Conservation (phyloP, 2,329 filamentous ascomycete species). For the Sclerotiophoma versabilis region DNA sequence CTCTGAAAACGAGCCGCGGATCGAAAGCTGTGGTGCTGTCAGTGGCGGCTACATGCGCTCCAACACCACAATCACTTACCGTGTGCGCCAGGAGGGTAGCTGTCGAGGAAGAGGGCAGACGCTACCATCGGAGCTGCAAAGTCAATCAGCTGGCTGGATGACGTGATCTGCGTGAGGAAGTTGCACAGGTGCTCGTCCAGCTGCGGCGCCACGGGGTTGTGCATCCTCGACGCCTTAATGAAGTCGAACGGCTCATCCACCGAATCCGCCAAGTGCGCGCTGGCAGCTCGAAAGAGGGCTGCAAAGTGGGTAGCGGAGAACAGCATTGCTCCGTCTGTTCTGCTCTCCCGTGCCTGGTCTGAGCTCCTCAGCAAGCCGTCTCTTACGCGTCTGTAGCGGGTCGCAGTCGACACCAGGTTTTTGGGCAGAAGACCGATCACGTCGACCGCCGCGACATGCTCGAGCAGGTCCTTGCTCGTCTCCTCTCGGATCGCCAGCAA, state of each 20-base stretch:
- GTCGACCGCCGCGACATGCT: neutral
- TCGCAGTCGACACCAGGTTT: neutral
- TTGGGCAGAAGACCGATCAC: neutral
- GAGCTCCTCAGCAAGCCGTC: neutral
- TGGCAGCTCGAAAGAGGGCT: neutral
- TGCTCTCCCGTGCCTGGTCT: neutral
- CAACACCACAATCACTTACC: neutral
- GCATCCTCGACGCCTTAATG: neutral
- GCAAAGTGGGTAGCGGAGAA: neutral
- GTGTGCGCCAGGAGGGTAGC: conserved; percentile 25
- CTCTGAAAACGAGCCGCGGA: neutral
- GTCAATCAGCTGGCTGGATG: conserved; percentile 12
- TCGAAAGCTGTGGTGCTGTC: neutral
- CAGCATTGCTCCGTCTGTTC: neutral
- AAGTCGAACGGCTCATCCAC: neutral
- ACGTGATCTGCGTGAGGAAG: conserved; percentile 25
- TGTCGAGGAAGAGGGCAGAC: conserved; percentile 34
- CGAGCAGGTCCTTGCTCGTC: neutral
- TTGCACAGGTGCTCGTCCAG: conserved; percentile 9
- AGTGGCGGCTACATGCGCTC: too few species aligned
- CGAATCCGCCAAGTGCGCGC: neutral
- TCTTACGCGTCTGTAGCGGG: neutral
- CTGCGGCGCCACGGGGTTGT: neutral
- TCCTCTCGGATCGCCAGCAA: neutral
- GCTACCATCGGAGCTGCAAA: conserved; percentile 31